phyloP scores from a whole-genome alignment of 805 yeast genomes.

The Saccharomycopsis guyanensis region DNA sequence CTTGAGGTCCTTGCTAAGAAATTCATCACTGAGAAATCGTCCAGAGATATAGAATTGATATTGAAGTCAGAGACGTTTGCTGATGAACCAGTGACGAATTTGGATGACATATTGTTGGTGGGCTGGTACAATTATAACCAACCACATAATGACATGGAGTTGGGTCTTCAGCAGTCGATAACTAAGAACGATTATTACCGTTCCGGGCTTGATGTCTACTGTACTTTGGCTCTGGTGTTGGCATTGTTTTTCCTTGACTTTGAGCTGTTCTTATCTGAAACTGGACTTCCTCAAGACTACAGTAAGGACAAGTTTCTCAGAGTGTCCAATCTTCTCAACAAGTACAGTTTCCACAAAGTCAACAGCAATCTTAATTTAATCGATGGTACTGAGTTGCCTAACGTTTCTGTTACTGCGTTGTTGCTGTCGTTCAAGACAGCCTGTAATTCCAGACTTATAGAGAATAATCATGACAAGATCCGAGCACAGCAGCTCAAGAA shows the following conservation, averaged over 20 bases:
- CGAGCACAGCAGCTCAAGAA: constrained; percentile 74
- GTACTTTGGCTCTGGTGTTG: constrained; percentile 1
- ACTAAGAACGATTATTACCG: constrained; percentile 9
- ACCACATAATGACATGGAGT: constrained; percentile 3
- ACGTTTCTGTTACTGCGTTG: neutral
- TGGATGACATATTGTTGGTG: neutral
- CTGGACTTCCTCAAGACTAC: neutral
- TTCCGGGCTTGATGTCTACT: constrained; percentile 1
- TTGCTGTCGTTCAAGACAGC: constrained; percentile 1
- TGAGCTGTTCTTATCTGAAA: neutral
- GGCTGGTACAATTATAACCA: constrained; percentile 9
- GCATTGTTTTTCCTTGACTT: constrained; percentile 1
- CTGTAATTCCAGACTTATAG: neutral
- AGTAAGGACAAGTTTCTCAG: neutral
- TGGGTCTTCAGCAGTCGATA: constrained; percentile 1
- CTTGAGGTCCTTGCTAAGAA: neutral
- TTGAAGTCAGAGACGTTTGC: neutral
- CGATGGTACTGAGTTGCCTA: constrained; percentile 2
- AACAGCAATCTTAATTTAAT: neutral
- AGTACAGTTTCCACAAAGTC: constrained; percentile 2
- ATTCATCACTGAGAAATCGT: neutral
- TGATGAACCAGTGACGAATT: neutral
- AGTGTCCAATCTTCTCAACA: constrained; percentile 1
- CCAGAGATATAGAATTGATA: neutral
- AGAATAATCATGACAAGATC: constrained; percentile 32